phyloP scores from a whole-genome alignment of 306 rosid genomes.

The Carpinus viminea region DNA sequence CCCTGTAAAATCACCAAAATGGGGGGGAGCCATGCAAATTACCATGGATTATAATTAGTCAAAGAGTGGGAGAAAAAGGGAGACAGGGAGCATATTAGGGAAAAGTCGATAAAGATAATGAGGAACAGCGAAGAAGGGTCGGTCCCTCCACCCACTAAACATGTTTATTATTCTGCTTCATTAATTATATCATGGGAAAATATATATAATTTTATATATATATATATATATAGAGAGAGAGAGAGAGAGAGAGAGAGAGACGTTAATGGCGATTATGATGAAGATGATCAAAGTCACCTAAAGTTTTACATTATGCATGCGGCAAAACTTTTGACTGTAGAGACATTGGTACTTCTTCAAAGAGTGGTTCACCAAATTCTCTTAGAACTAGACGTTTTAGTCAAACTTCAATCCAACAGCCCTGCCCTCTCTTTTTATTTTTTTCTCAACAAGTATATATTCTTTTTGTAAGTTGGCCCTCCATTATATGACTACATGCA shows the following conservation, averaged over 20 bases:
- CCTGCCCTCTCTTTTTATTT: not conserved
- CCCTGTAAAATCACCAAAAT: constrained; percentile 8
- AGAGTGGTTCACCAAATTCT: constrained; percentile 43
- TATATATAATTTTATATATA: too few relatives aligned
- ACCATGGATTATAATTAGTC: constrained; percentile 40
- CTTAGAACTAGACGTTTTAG: not conserved
- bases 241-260: constrained; percentile 8
- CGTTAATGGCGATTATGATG: constrained; percentile 38
- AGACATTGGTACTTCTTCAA: not conserved
- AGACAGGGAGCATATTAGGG: constrained; percentile 70
- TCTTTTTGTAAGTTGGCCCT: not conserved
- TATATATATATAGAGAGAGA: too few relatives aligned
- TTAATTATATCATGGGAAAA: constrained; percentile 18
- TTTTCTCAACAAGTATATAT: not conserved
- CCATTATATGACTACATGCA: not conserved
- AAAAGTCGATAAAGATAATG: constrained; percentile 41
- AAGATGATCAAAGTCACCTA: constrained; percentile 18
- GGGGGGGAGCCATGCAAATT: constrained; percentile 28
- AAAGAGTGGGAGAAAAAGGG: constrained; percentile 44
- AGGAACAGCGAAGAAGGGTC: constrained; percentile 36
- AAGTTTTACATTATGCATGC: constrained; percentile 22
- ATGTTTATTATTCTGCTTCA: constrained; percentile 37
- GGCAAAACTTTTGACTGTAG: constrained; percentile 43
- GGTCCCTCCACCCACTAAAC: constrained; percentile 74
- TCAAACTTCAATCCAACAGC: not conserved